These are phyloP conservation scores for Sclerospora graminicola DNA, from an alignment of 352 stramenopile species.

Conservation along the genomic window DNA sequence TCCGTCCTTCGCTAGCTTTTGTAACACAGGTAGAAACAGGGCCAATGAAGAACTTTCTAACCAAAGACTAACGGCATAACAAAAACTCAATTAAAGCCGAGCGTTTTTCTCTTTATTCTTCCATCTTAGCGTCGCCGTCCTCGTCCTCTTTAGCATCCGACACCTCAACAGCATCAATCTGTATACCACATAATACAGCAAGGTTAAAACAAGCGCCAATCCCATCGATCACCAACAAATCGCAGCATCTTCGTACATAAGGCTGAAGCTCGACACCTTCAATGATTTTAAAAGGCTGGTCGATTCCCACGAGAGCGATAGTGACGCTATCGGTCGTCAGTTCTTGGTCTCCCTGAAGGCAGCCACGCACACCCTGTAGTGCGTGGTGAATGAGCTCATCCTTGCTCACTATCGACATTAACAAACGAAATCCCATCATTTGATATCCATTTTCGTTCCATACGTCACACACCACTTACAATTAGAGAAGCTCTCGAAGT, in stretches of 20 bases:
- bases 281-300: constrained; percentile 91
- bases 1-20: too few species aligned
- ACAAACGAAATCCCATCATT: neutral
- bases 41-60: too few species aligned
- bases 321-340: constrained; percentile 89
- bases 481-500: constrained; percentile 90
- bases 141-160: constrained; percentile 74
- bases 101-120: constrained; percentile 35
- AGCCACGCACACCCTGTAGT: constrained; percentile 92
- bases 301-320: constrained; percentile 91
- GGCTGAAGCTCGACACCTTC: constrained; percentile 89
- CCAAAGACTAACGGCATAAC: too few species aligned
- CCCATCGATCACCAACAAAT: neutral
- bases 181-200: constrained; percentile 2
- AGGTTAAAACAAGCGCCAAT: neutral
- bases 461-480: constrained; percentile 28
- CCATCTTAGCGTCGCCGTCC: constrained; percentile 73
- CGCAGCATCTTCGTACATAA: constrained; percentile 67
- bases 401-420: constrained; percentile 42
- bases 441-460: neutral
- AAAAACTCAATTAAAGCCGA: neutral
- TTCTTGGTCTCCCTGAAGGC: constrained; percentile 93
- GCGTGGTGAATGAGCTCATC: constrained; percentile 98
- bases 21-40: too few species aligned
- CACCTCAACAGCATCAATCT: constrained; percentile 84